Evolutionary conservation across 169 alveolate genomes (phyloP), one percentile per base, ranked within the genome.

Genomic region (Babesia ovata): DNA sequence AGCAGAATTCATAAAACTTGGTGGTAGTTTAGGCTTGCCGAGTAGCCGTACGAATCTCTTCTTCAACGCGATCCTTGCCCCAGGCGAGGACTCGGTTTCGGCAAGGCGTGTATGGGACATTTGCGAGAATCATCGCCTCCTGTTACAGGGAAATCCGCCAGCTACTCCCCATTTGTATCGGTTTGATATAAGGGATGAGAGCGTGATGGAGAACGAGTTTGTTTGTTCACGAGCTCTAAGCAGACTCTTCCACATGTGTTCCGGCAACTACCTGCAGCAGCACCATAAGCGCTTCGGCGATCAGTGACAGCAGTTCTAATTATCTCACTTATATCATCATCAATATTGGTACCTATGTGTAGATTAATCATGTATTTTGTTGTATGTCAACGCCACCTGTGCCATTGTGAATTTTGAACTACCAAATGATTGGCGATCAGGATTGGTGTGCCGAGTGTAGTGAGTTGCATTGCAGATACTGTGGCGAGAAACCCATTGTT

Each of bases 231-330:
- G 89, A 0, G 69, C 89, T 16, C 74, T 82, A 50, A 62, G 79
- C 48, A 46, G 89, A 21, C 66, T 82, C 2, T 73, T 71, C 36
- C 89, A 82, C 81, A 82, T 82, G 89, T 82, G 86, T 16, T 70
- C 89, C n/a, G 54, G 60, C 21, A 70, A 58, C 60, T 82, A 82
- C 56, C 72, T 53, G 54, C 53, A 53, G 22, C 54, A 52, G 54
- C 76, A 66, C 76, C 63, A 63, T 17, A 14, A 19, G 13, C 58
- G 22, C 17, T 63, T 46, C 72, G 53, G 69, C 28, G 16, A 16
- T 26, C 1, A 19, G 24, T 49, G 24, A 49, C 24, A n/a, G 24
- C 57, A 49, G 39, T 33, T 33, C 2, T 33, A 33, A 33, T 33
- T 2, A 33, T 33, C 39, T 6, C 39, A 33, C 39, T 33, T 33